Percentiles rank a stretch among this genome's conserved stretches.
phyloP scores from a whole-genome alignment of 2,329 filamentous ascomycete species.

The Parascedosporium putredinis region DNA sequence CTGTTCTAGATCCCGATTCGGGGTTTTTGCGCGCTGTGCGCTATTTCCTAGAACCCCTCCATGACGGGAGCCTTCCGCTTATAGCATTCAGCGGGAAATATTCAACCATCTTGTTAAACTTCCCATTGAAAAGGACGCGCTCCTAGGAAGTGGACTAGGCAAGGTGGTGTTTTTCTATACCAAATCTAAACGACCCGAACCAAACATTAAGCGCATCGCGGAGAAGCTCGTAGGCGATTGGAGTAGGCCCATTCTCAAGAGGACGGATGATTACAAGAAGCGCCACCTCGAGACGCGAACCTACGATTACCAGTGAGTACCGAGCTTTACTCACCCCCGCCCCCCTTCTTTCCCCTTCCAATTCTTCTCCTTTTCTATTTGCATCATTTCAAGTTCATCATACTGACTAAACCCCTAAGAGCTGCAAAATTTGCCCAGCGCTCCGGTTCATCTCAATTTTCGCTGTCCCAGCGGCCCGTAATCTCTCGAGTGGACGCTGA shows the following conservation, averaged over 20 bases:
- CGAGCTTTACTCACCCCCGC: conserved; percentile 8
- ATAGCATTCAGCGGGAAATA: conserved; percentile 93
- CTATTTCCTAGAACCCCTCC: conserved; percentile 93
- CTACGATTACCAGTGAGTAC: conserved; percentile 51
- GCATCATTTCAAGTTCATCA: neutral
- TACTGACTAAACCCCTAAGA: conserved; percentile 19
- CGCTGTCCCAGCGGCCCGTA: conserved; percentile 37
- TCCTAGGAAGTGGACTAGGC: conserved; percentile 86
- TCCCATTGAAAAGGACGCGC: conserved; percentile 80
- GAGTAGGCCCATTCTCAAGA: conserved; percentile 88
- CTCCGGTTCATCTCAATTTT: conserved; percentile 37
- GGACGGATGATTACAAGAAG: conserved; percentile 91
- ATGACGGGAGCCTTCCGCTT: conserved; percentile 92
- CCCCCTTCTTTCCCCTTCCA: neutral
- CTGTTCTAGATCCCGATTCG: conserved; percentile 85
- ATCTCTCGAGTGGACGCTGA: conserved; percentile 37
- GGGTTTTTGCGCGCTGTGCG: conserved; percentile 92
- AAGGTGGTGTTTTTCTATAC: conserved; percentile 97
- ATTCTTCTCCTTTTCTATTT: neutral
- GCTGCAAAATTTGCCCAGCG: conserved; percentile 43
- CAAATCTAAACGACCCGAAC: conserved; percentile 81
- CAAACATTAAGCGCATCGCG: conserved; percentile 83
- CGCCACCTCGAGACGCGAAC: conserved; percentile 55
- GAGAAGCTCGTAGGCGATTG: conserved; percentile 90
- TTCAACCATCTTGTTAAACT: conserved; percentile 71